Evolutionary conservation across 352 stramenopile genomes (phyloP), one percentile per base, ranked within the genome.

Genomic region (Pythium scleroteichum): DNA sequence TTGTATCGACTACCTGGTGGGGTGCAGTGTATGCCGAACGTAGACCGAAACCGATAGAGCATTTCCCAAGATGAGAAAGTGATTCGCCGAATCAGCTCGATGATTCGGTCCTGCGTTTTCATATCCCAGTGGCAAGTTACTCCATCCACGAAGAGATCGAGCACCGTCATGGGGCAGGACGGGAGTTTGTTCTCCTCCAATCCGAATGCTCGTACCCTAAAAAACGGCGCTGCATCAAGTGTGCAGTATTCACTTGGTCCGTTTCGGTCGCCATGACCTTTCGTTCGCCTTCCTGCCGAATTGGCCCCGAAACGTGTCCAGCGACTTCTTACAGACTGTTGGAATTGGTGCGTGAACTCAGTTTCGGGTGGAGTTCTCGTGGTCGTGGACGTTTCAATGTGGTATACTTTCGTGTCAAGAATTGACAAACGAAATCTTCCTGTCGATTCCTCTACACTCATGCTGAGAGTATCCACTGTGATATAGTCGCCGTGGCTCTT

Each of bases 21-120:
- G 3, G 83, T 88, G 29, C 81, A 89, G 45, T 79, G 46, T 22
- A 60, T 40, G 13, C 73, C 82, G 51, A 92, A 92, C 10, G 74
- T 48, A 44, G 73, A 75, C 33, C 82, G 81, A 53, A 82, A 71
- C 2, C 65, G 64, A 67, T 89, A 94, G 9, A 94, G 76, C 85
- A 94, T 91, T 45, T 92, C 76, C 80, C 85, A 94, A 3, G 67
- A 62, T 2, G 85, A 78, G 53, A 78, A 87, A 0, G 83, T 92
- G 24, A 92, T 84, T 52, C 69, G 60, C 48, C 83, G 69, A 20
- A 92, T 69, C 16, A 92, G 63, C 22, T 91, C 82, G 26, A 76
- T 79, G 4, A 90, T 55, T 5, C 85, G 72, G n/a, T 90, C 54
- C 49, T 92, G 82, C 0, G 65, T 75, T 32, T 69, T 22, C 23